Evolutionary conservation across 331 rosid genomes (phyloP), one percentile per base, ranked within the genome.

Genomic region (Malus hybrid): DNA sequence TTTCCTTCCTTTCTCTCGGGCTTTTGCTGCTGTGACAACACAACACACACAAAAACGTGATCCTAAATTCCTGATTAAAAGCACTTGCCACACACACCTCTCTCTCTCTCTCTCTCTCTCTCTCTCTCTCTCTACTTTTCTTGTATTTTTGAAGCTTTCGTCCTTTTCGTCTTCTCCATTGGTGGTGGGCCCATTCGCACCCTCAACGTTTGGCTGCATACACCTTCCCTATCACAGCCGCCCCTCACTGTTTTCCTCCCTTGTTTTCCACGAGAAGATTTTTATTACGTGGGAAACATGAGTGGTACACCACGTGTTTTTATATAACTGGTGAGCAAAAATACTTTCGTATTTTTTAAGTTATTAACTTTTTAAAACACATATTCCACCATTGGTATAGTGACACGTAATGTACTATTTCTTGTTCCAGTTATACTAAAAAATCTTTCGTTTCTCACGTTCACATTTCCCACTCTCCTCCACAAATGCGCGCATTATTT

Each of bases 161-260:
- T 80, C 77, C 33, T 80, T 79, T 39, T 75, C 73, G 10, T 74
- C 20, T 1, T 13, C 33, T 10, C 18, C 68, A 2, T 12, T 2
- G 20, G 2, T 39, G 50, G 55, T 76, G 81, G 79, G 78, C 56
- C 90, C 92, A 69, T 69, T 9, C 7, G 31, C n/a, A 50, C 9
- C 84, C 83, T 70, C 39, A 69, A 39, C 70, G 78, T 73, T 81
- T 83, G 86, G 85, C 83, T 74, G 10, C 74, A 71, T 69, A 34
- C 71, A 14, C 66, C 54, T 80, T 64, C 65, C 73, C 46, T 56
- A 65, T 56, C 68, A 27, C 77, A 85, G 93, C 95, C 95, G 93
- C 88, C 93, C 82, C 69, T 81, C 15, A 83, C 90, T 88, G 85
- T 84, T 29, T 36, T 9, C 69, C 14, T 15, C 19, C 3, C 2